Conservation (phyloP, 2,329 filamentous ascomycete genomes). For the Aureobasidium mangrovei region DNA sequence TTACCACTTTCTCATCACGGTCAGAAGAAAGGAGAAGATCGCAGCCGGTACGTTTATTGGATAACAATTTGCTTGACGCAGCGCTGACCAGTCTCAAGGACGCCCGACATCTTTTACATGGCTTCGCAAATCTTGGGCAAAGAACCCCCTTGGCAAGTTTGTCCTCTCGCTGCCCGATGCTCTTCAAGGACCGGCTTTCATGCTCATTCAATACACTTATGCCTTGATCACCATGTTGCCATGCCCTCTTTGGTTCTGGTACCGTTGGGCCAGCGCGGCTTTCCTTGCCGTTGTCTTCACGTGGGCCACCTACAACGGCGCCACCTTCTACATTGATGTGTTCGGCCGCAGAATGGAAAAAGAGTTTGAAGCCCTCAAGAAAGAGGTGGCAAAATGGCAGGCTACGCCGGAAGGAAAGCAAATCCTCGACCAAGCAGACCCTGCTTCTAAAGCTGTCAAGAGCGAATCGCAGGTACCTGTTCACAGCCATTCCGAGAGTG, state of each 20-base stretch:
- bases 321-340: slow-evolving; percentile 96
- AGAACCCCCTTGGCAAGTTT: slow-evolving; percentile 77
- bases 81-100: slow-evolving; percentile 28
- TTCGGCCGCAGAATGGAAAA: slow-evolving; percentile 96
- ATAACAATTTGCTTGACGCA: too few relatives aligned
- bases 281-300: slow-evolving; percentile 80
- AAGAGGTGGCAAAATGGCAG: slow-evolving; percentile 86
- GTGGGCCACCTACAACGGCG: slow-evolving; percentile 95
- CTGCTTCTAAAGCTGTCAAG: slow-evolving; percentile 13
- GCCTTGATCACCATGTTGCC: slow-evolving; percentile 89
- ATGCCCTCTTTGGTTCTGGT: slow-evolving; percentile 92
- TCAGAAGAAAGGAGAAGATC: slow-evolving; percentile 91
- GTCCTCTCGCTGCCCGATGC: slow-evolving; percentile 67
- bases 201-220: slow-evolving; percentile 90
- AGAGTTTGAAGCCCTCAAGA: slow-evolving; percentile 80
- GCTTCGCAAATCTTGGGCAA: slow-evolving; percentile 84
- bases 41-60: slow-evolving; percentile 50
- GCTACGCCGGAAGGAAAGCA: slow-evolving; percentile 25
- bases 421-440: slow-evolving; percentile 5
- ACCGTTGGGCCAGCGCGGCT: slow-evolving; percentile 62
- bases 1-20: slow-evolving; percentile 93
- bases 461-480: neutral
- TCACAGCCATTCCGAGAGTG: slow-evolving; percentile 20
- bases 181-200: slow-evolving; percentile 84
- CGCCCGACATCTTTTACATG: slow-evolving; percentile 96